Evolutionary conservation across 1,284 basidiomycete species (phyloP), one percentile per base, ranked within the genome.

Genomic region (Ganoderma lingzhi): DNA sequence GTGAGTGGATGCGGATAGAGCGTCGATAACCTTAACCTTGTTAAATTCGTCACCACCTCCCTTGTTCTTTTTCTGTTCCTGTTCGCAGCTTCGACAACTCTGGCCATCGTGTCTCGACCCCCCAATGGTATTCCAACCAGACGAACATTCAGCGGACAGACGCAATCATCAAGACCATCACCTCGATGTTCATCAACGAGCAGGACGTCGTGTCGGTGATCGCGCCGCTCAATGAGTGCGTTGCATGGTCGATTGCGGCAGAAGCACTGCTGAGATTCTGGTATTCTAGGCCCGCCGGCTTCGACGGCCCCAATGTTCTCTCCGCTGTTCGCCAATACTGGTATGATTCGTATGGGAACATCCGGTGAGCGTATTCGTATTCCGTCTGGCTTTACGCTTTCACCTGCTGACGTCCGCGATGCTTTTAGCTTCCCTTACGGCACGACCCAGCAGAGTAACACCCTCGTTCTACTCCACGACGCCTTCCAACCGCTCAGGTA

Each of bases 21-120:
- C 45, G n/a, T 10, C n/a, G n/a, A 48, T 48, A 48, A 48, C 45
- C 45, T 48, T 23, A 48, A 37, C 58, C 6, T 58, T 32, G 56
- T n/a, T 58, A 37, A 58, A 32, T 35, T 14, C 56, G 4, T 37
- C 30, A 10, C 56, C 23, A 23, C 23, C 23, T 23, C 23, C 23
- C 23, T 23, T 5, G 8, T 58, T 37, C 19, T 17, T 51, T 2
- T 17, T 51, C 3, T 60, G 3, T 55, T 66, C 61, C 42, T 32
- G 19, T 55, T 15, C 39, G 30, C 63, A 93, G 91, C n/a, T 96
- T 90, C 76, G 96, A 97, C 79, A 96, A 96, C 78, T 95, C 93
- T 58, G 96, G 96, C 15, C 90, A 92, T 55, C 87, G 83, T 66
- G 84, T 91, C 64, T 74, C 82, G 19, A 85, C 76, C 69, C 92